Evolutionary conservation across 768 basidiomycete genomes (phyloP), one percentile per base, ranked within the genome.

Genomic region (Boletus speciosus): DNA sequence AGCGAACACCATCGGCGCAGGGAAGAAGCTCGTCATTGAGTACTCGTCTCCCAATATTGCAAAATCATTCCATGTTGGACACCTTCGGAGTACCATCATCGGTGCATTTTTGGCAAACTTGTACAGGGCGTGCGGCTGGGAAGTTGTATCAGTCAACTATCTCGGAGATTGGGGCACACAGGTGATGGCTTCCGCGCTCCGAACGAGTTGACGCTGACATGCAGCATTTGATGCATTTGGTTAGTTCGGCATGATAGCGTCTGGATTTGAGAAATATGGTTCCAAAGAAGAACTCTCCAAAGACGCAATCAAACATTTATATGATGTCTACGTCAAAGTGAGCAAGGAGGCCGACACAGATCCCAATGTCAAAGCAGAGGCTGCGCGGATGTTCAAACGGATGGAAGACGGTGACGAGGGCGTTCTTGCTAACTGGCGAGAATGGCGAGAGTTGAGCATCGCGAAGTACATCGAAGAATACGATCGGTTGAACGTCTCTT

Each of bases 91-190:
- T 50, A 99, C 96, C n/a, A 99, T 99, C 70, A 96, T 98, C 66
- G 96, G 96, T n/a, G 88, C 91, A 0, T 97, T 97, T 76, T 72
- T 98, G 54, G 77, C 82, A 10, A 98, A 98, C 72, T 63, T 98
- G 39, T 96, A 98, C 78, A 87, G 85, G 66, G 81, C 91, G 7
- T 92, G 88, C 63, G 95, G 96, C 15, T 98, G 93, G 94, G 82
- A 93, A 7, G 93, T 95, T n/a, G 71, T 82, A 36, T 81, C 88
- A 2, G 76, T 98, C 72, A 99, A 99, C 69, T 99, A 99, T 69
- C 81, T 98, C 15, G 96, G 96, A 2, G 96, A 98, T 66, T 98
- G 95, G 96, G 96, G 96, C 23, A 98, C 94, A 39, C 96, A 98
- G 81, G 94, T 93, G 37, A 67, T 16, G 0, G 21, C n/a, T 2